Conservation (phyloP, 805 yeast genomes). For the Dipodascus geniculatus region DNA sequence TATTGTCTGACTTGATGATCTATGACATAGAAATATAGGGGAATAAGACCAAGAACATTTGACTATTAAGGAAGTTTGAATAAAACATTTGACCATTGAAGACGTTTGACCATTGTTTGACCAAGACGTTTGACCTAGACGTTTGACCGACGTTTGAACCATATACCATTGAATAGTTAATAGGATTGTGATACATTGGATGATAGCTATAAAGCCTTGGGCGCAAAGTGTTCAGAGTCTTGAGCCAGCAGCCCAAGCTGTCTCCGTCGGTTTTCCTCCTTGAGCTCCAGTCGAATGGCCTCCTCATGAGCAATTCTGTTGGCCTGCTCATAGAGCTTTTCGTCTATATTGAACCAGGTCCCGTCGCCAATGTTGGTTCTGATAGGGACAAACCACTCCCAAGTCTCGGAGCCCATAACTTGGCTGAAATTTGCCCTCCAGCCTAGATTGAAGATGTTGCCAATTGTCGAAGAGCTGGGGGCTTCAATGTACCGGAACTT, state of each 20-base stretch:
- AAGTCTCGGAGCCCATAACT: slow-evolving; percentile 60
- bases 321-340: background rate
- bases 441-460: slow-evolving; percentile 74
- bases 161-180: too few species aligned
- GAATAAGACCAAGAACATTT: too few species aligned
- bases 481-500: slow-evolving; percentile 29
- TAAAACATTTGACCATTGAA: too few species aligned
- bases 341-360: background rate
- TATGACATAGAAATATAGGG: too few species aligned
- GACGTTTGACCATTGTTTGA: too few species aligned
- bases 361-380: slow-evolving; percentile 4
- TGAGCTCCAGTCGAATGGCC: background rate
- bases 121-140: background rate
- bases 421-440: slow-evolving; percentile 44
- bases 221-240: background rate
- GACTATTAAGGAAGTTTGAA: too few species aligned
- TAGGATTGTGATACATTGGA: too few species aligned
- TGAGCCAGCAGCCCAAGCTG: background rate
- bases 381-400: slow-evolving; percentile 66
- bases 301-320: background rate
- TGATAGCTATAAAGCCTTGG: background rate
- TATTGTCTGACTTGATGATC: background rate
- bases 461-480: slow-evolving; percentile 35
- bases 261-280: background rate
- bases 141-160: background rate